A percentile compares a stretch with the other conserved stretches of the same genome.
These are phyloP conservation scores for Collariella sp. DNA, from an alignment of 495 filamentous ascomycete genomes.

Conservation along the genomic window DNA sequence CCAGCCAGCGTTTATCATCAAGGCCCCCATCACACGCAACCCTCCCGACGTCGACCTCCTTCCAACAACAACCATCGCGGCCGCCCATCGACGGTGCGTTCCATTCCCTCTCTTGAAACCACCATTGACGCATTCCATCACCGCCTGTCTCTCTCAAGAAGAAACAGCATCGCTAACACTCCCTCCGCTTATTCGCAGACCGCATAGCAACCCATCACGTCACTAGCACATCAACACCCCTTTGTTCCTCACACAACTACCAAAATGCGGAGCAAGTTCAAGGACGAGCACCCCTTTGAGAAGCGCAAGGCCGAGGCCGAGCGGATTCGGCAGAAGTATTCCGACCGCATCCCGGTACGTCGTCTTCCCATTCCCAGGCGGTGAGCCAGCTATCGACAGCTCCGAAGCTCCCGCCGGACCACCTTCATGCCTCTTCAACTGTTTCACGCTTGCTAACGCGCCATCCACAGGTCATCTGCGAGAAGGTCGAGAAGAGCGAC, in stretches of 20 bases:
- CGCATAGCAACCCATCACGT: not conserved
- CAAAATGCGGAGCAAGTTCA: conserved; percentile 96
- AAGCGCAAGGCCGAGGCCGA: conserved; percentile 99
- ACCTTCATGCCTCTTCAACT: not conserved
- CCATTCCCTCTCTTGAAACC: not conserved
- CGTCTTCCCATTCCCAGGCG: conserved; percentile 10
- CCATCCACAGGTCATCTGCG: conserved; percentile 79
- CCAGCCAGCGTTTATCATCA: conserved; percentile 20
- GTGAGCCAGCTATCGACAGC: not conserved
- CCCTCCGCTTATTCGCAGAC: not conserved
- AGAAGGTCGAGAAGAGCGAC: conserved; percentile 98
- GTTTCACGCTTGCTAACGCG: conserved; percentile 7
- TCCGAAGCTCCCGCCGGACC: not conserved
- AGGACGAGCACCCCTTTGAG: conserved; percentile 99
- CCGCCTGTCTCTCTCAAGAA: not conserved
- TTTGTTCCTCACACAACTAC: conserved; percentile 18
- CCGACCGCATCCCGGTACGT: conserved; percentile 95
- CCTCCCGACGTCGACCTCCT: conserved; percentile 9
- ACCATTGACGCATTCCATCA: not conserved
- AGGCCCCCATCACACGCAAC: conserved; percentile 17
- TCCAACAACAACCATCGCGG: conserved; percentile 7
- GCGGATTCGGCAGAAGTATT: conserved; percentile 97
- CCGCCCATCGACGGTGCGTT: not conserved
- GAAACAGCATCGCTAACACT: not conserved
- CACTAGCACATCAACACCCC: not conserved